phyloP scores from a whole-genome alignment of 2,329 filamentous ascomycete genomes.

The Dactylonectria macrodidyma region DNA sequence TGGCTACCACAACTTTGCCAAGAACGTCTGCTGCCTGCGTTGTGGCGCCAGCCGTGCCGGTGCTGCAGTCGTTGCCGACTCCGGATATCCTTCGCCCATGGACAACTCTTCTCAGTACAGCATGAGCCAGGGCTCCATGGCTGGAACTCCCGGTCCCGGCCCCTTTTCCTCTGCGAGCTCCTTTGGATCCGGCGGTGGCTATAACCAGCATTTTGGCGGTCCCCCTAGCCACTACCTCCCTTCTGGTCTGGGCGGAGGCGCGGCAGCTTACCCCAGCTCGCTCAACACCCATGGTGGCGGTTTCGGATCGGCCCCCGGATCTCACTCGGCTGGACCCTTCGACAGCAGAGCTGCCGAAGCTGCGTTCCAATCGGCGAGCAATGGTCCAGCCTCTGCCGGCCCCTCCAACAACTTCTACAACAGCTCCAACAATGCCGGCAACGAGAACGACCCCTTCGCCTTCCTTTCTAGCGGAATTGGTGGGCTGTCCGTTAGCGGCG shows the following conservation, averaged over 20 bases:
- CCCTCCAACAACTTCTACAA: slow-evolving; percentile 69
- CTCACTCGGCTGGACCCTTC: slow-evolving; percentile 89
- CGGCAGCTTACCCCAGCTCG: slow-evolving; percentile 80
- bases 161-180: slow-evolving; percentile 80
- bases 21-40: slow-evolving; percentile 97
- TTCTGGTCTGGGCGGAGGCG: slow-evolving; percentile 82
- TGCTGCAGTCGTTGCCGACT: slow-evolving; percentile 94
- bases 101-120: slow-evolving; percentile 86
- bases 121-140: slow-evolving; percentile 91
- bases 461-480: slow-evolving; percentile 84
- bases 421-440: slow-evolving; percentile 74
- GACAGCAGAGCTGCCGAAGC: slow-evolving; percentile 95
- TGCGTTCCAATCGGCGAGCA: slow-evolving; percentile 91
- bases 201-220: slow-evolving; percentile 87
- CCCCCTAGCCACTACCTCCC: slow-evolving; percentile 93
- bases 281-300: slow-evolving; percentile 78
- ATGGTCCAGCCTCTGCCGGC: slow-evolving; percentile 83
- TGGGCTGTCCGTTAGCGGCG: slow-evolving; percentile 79
- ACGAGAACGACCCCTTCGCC: slow-evolving; percentile 82
- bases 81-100: slow-evolving; percentile 91
- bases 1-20: slow-evolving; percentile 99
- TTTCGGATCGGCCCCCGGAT: slow-evolving; percentile 81
- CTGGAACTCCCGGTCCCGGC: slow-evolving; percentile 83
- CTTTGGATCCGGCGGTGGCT: slow-evolving; percentile 76
- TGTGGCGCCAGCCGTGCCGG: slow-evolving; percentile 96